Evolutionary conservation across 2,329 filamentous ascomycete species (phyloP).

Genomic region (Leptoxyphium fumago): DNA sequence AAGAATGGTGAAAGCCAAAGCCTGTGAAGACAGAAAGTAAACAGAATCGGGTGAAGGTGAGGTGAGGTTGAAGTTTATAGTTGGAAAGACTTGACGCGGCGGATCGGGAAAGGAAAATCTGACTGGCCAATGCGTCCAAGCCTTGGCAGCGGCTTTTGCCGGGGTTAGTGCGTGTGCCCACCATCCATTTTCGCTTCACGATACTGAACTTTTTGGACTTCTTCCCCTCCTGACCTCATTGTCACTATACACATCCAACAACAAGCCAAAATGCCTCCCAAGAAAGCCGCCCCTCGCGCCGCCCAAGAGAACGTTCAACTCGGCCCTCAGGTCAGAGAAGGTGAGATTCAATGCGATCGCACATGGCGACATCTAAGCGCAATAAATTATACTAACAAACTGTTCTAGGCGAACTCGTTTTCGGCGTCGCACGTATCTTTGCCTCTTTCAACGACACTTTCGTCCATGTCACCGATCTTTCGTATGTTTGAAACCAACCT

Average conservation of each 20-base stretch:
- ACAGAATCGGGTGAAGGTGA: no score
- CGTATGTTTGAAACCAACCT: constrained; percentile 20
- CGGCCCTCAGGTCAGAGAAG: constrained; percentile 91
- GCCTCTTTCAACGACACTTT: constrained; percentile 54
- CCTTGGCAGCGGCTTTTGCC: not conserved
- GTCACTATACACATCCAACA: constrained; percentile 12
- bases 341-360: constrained; percentile 36
- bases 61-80: no score
- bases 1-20: no score
- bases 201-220: not conserved
- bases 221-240: constrained; percentile 3
- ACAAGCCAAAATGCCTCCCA: constrained; percentile 69
- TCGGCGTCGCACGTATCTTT: constrained; percentile 96
- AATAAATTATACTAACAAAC: constrained; percentile 9
- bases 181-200: not conserved
- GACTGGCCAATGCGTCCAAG: not conserved
- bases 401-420: constrained; percentile 74
- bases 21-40: no score
- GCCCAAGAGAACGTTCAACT: constrained; percentile 95
- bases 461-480: constrained; percentile 98
- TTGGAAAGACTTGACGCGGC: not conserved
- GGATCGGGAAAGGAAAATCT: not conserved
- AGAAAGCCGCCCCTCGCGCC: constrained; percentile 69
- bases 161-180: not conserved
- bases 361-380: no score